phyloP scores from a whole-genome alignment of 331 rosid species.

The Acacia concinna region DNA sequence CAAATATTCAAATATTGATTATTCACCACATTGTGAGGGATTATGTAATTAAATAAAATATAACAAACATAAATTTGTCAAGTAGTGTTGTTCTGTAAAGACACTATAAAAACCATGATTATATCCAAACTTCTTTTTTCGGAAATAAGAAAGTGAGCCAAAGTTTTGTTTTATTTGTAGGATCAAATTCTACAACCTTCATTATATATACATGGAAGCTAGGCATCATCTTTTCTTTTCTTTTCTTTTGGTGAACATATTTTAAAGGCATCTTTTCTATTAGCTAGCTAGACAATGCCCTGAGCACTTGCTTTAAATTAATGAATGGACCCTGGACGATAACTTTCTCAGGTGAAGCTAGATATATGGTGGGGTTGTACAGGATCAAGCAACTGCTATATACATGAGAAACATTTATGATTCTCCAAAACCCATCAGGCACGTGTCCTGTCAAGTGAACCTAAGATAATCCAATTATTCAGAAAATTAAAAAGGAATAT shows the following conservation, averaged over 20 bases:
- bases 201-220: too few species aligned
- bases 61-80: too few species aligned
- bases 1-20: too few species aligned
- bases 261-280: not conserved
- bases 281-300: not conserved
- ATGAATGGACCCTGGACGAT: not conserved
- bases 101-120: too few species aligned
- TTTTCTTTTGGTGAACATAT: too few species aligned
- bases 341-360: not conserved
- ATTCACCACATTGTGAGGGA: too few species aligned
- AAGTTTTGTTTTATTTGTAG: too few species aligned
- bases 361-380: not conserved
- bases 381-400: not conserved
- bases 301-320: not conserved
- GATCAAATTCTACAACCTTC: not conserved
- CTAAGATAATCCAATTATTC: conserved; percentile 26
- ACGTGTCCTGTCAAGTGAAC: not conserved
- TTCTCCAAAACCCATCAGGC: not conserved
- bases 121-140: too few species aligned
- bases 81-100: too few species aligned
- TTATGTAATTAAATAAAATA: too few species aligned
- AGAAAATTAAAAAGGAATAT: not conserved
- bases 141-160: too few species aligned
- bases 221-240: too few species aligned
- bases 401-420: not conserved